Evolutionary conservation across 495 filamentous ascomycete species (phyloP).

Genomic region (Hypoxylon rickii): DNA sequence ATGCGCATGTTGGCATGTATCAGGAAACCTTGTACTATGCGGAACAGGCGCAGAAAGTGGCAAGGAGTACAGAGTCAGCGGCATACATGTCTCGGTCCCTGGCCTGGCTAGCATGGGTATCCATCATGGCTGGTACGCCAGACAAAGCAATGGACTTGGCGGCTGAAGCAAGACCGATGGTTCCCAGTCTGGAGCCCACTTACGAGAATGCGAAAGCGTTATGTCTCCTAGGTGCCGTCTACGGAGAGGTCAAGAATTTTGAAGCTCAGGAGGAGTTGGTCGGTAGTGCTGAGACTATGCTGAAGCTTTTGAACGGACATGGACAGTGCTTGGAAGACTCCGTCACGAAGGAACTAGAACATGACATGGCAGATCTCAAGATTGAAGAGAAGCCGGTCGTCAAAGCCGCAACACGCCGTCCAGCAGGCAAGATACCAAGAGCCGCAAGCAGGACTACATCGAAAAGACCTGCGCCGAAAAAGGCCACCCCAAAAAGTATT

Average conservation of each 20-base stretch:
- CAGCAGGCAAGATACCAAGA: slow-evolving; percentile 26
- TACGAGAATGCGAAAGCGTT: slow-evolving; percentile 51
- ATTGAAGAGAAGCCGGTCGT: slow-evolving; percentile 44
- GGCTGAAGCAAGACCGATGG: slow-evolving; percentile 50
- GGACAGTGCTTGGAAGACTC: slow-evolving; percentile 10
- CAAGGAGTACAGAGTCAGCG: slow-evolving; percentile 66
- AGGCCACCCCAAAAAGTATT: slow-evolving; percentile 33
- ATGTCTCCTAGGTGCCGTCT: slow-evolving; percentile 50
- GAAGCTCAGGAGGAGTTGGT: slow-evolving; percentile 46
- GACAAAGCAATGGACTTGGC: slow-evolving; percentile 66
- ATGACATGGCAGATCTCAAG: slow-evolving; percentile 51
- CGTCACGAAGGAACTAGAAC: slow-evolving; percentile 42
- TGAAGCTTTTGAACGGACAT: slow-evolving; percentile 32
- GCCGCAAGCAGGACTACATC: slow-evolving; percentile 27
- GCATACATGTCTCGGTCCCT: slow-evolving; percentile 58
- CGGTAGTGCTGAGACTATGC: slow-evolving; percentile 44
- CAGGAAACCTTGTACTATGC: slow-evolving; percentile 89
- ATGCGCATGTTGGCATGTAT: slow-evolving; percentile 81
- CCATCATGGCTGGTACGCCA: slow-evolving; percentile 63
- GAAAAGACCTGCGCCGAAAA: slow-evolving; percentile 35
- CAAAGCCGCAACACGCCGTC: slow-evolving; percentile 24
- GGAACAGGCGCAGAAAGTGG: slow-evolving; percentile 81
- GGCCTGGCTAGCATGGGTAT: slow-evolving; percentile 66
- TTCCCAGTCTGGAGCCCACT: slow-evolving; percentile 46
- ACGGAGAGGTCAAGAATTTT: slow-evolving; percentile 44